phyloP scores from a whole-genome alignment of 352 stramenopile genomes.

The Albugo candida region DNA sequence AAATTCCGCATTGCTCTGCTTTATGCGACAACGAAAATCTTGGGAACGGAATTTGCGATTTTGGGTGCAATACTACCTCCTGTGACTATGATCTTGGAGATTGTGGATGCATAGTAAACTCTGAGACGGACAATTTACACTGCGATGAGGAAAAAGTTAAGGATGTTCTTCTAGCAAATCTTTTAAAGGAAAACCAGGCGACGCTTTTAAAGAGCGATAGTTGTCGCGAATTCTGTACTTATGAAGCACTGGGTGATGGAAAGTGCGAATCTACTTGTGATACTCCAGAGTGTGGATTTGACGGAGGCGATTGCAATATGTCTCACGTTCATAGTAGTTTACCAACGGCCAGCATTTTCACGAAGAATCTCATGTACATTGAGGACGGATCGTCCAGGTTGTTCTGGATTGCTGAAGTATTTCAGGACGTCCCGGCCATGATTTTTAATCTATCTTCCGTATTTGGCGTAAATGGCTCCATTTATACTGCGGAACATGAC shows the following conservation, averaged over 20 bases:
- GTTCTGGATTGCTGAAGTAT: no score
- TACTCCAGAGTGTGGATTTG: constrained; percentile 62
- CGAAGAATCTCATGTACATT: no score
- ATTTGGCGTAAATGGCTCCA: constrained; percentile 39
- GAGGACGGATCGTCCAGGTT: no score
- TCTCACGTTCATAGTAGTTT: no score
- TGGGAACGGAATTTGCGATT: constrained; percentile 76
- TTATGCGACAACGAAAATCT: constrained; percentile 60
- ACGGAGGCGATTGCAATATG: constrained; percentile 70
- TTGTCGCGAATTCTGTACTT: constrained; percentile 55
- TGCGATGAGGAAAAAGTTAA: no score
- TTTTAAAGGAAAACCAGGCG: no score
- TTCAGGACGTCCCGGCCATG: constrained; percentile 32
- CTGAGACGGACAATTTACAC: no score
- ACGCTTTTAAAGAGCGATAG: constrained; percentile 25
- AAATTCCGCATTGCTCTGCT: constrained; percentile 74
- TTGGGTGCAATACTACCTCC: constrained; percentile 66
- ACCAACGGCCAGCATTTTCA: no score
- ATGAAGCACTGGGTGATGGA: constrained; percentile 64
- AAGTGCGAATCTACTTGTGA: constrained; percentile 64
- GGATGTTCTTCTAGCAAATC: no score
- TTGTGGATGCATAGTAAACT: constrained; percentile 64
- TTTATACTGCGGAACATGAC: constrained; percentile 33
- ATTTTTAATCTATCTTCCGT: constrained; percentile 40
- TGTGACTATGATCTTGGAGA: constrained; percentile 89